Evolutionary conservation across 345 rosid genomes (phyloP).

Genomic region (Capsella bursapastoris): DNA sequence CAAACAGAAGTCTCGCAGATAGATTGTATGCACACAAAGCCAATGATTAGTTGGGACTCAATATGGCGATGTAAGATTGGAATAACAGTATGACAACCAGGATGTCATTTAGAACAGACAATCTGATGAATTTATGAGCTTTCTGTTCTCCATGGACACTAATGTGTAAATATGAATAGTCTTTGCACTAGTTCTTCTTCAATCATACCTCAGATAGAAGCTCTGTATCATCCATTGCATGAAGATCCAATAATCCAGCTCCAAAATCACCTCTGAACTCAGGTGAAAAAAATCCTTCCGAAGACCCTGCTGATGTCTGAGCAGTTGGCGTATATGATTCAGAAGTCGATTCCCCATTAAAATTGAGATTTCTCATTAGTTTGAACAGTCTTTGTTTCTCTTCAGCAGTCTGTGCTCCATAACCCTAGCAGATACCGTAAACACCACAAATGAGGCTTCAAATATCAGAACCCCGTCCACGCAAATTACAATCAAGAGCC

Average conservation of each 20-base stretch:
- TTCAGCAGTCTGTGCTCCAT: slow-evolving; percentile 95
- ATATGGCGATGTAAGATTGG: slow-evolving; percentile 10
- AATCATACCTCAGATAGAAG: slow-evolving; percentile 85
- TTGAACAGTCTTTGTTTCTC: slow-evolving; percentile 95
- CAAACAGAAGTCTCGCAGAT: slow-evolving; percentile 16
- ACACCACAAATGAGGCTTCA: slow-evolving; percentile 31
- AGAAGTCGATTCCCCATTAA: slow-evolving; percentile 86
- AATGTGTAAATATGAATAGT: slow-evolving; percentile 11
- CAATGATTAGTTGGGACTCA: slow-evolving; percentile 21
- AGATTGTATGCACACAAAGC: slow-evolving; percentile 14
- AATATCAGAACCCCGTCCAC: slow-evolving; percentile 6
- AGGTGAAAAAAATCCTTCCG: slow-evolving; percentile 84
- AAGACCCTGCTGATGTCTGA: slow-evolving; percentile 66
- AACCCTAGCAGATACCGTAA: slow-evolving; percentile 59
- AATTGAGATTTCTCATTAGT: slow-evolving; percentile 91
- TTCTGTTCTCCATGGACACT: slow-evolving; percentile 3
- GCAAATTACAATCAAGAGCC: not conserved
- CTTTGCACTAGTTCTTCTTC: slow-evolving; percentile 1
- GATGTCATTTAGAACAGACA: slow-evolving; percentile 16
- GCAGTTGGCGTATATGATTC: slow-evolving; percentile 72
- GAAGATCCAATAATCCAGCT: slow-evolving; percentile 97
- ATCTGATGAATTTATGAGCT: not conserved
- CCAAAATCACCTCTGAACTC: slow-evolving; percentile 99
- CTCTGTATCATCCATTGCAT: slow-evolving; percentile 98
- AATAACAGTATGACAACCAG: slow-evolving; percentile 1